Percentiles rank a stretch among this genome's conserved stretches.
Conservation (phyloP, 345 rosid genomes). For the Eucalyptus tenuipes region DNA sequence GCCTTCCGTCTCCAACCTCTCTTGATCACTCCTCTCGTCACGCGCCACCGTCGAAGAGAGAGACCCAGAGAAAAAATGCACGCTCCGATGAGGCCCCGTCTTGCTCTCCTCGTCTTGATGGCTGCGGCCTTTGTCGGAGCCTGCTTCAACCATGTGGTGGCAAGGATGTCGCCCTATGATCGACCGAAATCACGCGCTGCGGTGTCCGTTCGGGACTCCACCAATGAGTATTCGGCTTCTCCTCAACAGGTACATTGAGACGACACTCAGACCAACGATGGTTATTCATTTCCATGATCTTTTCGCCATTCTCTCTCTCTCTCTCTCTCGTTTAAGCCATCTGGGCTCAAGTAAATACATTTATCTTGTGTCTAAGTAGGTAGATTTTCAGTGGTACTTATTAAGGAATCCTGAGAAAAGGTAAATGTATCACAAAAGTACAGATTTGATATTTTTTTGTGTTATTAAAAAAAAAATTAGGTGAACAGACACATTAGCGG, state of each 20-base stretch:
- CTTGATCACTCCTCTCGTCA: background rate
- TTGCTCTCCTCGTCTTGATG: background rate
- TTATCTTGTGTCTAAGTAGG: too few species aligned
- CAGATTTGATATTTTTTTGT: too few species aligned
- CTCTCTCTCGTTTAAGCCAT: too few species aligned
- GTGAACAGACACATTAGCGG: background rate
- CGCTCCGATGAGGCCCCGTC: background rate
- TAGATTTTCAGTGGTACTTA: too few species aligned
- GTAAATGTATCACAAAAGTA: too few species aligned
- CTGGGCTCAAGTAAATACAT: too few species aligned
- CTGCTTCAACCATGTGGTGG: background rate
- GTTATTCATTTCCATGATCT: background rate
- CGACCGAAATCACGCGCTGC: slow-evolving; percentile 27
- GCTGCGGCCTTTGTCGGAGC: background rate
- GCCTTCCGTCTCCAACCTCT: background rate
- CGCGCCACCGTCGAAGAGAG: background rate
- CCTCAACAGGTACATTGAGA: slow-evolving; percentile 45
- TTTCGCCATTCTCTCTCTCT: background rate
- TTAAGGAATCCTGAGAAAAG: too few species aligned
- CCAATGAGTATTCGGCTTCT: background rate
- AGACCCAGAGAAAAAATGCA: background rate
- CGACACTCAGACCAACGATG: background rate
- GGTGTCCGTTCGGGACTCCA: background rate
- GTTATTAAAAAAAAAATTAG: fast-evolving
- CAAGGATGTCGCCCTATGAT: slow-evolving; percentile 10